Base-by-base conservation (phyloP, 352 stramenopile genomes). In the Saprolegnia parasitica region DNA sequence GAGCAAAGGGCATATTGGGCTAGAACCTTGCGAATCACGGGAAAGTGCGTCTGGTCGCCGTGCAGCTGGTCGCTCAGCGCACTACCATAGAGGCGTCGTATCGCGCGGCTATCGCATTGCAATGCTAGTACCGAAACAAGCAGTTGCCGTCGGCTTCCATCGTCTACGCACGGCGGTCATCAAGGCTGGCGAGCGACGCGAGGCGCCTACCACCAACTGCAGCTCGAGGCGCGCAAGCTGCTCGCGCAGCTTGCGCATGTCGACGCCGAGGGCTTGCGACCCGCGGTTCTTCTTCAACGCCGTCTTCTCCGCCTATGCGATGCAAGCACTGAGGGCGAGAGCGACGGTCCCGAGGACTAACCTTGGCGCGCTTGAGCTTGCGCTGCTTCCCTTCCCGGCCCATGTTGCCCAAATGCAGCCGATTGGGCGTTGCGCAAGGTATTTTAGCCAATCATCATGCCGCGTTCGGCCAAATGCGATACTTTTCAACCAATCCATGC, bases 131-230 rank as follows among this genome's bases (percentile, higher is more conserved):
- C 84, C 86, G 80, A 64, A 93, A 93, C n/a, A 92, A 72, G 68
- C 86, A 93, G 70, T 93, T 93, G 45, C 86, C 86, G 56, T 93
- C 86, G 1, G 83, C 78, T 65, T 92, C 82, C 18, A 93, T 85
- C 58, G 88, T 77, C 86, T 93, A 56, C 39, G 72, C 9, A 15
- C 24, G 16, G 45, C 65, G 52, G 54, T 56, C 57, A 57, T 49
- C n/a, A 39, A 24, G 18, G 20, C 29, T 9, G 20, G 18, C 23
- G n/a, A 72, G 49, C 71, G 79, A 73, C 5, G n/a, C 45, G 4
- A 56, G 10, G 61, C 21, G 35, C 71, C 32, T 60, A 85, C 78
- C 56, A 80, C 76, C n/a, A 93, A 72, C 64, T 93, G 90, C 75
- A 82, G 90, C 35, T 83, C 86, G 29, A 89, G 56, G 18, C 72